A percentile compares a stretch with the other conserved stretches of the same genome.
Evolutionary conservation across 257 asterid genomes (phyloP).

Genomic region (Nicotiana tomentosiformis): DNA sequence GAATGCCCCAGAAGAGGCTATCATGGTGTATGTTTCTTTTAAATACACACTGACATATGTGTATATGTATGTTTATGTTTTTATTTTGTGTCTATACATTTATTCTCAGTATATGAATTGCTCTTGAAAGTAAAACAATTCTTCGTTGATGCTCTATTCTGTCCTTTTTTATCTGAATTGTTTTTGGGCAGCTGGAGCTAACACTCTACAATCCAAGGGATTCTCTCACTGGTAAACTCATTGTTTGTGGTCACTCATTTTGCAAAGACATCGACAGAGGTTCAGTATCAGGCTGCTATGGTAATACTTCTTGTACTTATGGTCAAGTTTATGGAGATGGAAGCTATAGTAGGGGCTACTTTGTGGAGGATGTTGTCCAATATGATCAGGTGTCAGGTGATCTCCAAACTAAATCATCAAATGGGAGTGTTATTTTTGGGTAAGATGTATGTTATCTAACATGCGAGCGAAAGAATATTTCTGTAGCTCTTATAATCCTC

Average conservation of each 20-base stretch:
- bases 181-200: slow-evolving; percentile 65
- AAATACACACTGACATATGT: background rate
- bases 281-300: slow-evolving; percentile 49
- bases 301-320: slow-evolving; percentile 70
- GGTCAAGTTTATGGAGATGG: slow-evolving; percentile 90
- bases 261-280: slow-evolving; percentile 61
- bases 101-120: background rate
- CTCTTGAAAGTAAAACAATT: background rate
- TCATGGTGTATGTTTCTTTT: slow-evolving; percentile 63
- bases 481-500: background rate
- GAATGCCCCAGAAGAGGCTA: slow-evolving; percentile 87
- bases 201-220: slow-evolving; percentile 67
- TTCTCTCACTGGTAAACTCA: slow-evolving; percentile 61
- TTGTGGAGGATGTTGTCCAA: slow-evolving; percentile 83
- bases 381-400: slow-evolving; percentile 95
- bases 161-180: background rate
- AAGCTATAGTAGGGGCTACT: slow-evolving; percentile 74
- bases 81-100: background rate
- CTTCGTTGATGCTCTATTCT: background rate
- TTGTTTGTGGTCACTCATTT: slow-evolving; percentile 53
- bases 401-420: slow-evolving; percentile 70
- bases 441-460: slow-evolving; percentile 27
- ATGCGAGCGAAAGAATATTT: background rate
- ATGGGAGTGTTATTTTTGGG: slow-evolving; percentile 97
- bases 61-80: background rate